These are phyloP conservation scores for Arbutus unedo DNA, from an alignment of 148 eudicot species.

Conservation along the genomic window DNA sequence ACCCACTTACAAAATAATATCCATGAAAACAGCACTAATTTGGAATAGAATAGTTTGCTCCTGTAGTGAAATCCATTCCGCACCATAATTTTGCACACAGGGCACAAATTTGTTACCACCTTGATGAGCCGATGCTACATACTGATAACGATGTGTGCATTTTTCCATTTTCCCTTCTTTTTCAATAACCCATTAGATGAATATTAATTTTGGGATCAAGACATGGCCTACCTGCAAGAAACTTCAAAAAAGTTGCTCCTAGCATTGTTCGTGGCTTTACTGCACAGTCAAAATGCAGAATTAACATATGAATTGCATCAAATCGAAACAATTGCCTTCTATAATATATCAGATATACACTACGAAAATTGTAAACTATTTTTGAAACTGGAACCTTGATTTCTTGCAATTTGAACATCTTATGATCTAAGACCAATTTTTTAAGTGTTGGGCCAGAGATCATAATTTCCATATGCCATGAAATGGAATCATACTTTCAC, in stretches of 20 bases:
- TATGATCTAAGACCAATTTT: not conserved
- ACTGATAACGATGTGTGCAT: not conserved
- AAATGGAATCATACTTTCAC: not conserved
- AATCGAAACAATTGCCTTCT: not conserved
- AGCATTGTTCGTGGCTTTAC: slow-evolving; percentile 53
- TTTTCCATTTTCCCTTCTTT: not conserved
- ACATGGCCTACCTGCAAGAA: slow-evolving; percentile 59
- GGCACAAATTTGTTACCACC: not conserved
- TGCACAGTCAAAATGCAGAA: slow-evolving; percentile 27
- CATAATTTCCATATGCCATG: not conserved
- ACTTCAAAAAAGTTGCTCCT: slow-evolving; percentile 72
- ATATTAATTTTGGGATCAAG: not conserved
- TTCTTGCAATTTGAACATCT: not conserved
- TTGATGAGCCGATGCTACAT: not conserved
- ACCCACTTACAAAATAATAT: not conserved
- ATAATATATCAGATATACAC: not conserved
- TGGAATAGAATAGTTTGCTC: not conserved
- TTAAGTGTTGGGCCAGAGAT: not conserved
- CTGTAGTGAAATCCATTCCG: not conserved
- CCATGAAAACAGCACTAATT: not conserved
- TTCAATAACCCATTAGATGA: not conserved
- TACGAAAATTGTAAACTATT: not conserved
- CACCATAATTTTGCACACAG: not conserved
- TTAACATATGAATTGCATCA: slow-evolving; percentile 8
- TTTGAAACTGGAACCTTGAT: not conserved